Evolutionary conservation across 2,329 filamentous ascomycete genomes (phyloP).

Genomic region (Ceratocystis albifundus): DNA sequence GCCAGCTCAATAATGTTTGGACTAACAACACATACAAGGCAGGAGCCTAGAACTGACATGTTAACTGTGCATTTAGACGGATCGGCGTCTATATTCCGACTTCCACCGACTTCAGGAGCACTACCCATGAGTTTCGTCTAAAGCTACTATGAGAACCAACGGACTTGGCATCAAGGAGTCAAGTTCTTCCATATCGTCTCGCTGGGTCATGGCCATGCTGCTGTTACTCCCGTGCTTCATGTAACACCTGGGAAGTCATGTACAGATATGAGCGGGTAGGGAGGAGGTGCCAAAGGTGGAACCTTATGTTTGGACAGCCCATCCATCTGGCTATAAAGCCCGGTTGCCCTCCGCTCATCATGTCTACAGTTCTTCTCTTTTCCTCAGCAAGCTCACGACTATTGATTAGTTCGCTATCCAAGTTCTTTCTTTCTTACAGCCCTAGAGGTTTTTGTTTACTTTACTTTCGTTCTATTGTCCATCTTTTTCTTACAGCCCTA

Average conservation of each 20-base stretch:
- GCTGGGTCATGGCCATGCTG: neutral
- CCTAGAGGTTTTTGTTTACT: slow-evolving; percentile 11
- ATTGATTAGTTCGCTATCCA: slow-evolving; percentile 10
- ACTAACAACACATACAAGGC: neutral
- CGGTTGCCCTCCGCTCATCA: neutral
- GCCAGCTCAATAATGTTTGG: neutral
- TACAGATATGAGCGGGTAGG: neutral
- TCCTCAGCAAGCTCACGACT: neutral
- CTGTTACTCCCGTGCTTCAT: neutral
- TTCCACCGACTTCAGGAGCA: neutral
- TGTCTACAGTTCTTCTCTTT: neutral
- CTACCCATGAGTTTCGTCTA: neutral
- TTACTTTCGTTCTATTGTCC: slow-evolving; percentile 13
- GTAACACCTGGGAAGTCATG: neutral
- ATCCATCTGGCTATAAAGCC: neutral
- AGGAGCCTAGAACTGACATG: neutral
- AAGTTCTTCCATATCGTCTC: neutral
- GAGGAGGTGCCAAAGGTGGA: neutral
- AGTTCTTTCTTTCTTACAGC: slow-evolving; percentile 6
- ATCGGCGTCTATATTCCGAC: neutral
- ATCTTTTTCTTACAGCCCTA: slow-evolving; percentile 13
- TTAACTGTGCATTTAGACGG: neutral
- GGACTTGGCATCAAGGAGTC: slow-evolving; percentile 3
- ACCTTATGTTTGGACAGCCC: neutral
- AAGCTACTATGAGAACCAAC: too few species aligned